Evolutionary conservation across 345 rosid species (phyloP), one percentile per base, ranked within the genome.

Genomic region (Ceriops zippeliana): DNA sequence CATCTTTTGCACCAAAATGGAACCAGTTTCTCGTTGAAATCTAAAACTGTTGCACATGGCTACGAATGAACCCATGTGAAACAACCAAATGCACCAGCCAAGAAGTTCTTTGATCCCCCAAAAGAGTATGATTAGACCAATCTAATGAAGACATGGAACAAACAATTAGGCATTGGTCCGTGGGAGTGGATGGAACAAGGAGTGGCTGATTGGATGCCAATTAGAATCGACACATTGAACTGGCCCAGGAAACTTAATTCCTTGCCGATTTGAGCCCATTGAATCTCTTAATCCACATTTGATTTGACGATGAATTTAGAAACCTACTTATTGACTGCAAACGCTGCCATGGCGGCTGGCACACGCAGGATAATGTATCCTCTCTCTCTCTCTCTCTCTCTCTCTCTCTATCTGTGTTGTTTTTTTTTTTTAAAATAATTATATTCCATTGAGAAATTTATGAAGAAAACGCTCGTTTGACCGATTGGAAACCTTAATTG

Each of bases 21-120:
- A 70, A 66, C 5, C 15, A 49, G 49, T 47, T 46, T 63, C 46
- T 59, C 32, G 20, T 56, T 22, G 61, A 52, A 67, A 67, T 51
- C 52, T 20, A 34, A 11, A 2, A 13, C 0, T 3, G 49, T 5
- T 32, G 81, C 77, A 77, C 74, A 69, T 60, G 77, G 67, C 37
- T 1, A 27, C 30, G 46, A 68, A 27, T 37, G 53, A 63, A 21
- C 66, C 67, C 49, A 13, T 42, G 16, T 3, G 49, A 42, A 42
- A 13, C 49, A 42, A 42, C 5, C 5, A 42, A 42, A 42, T 13
- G 17, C 17, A 13, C 49, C 49, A 5, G 26, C 26, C 57, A 52
- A 20, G 11, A n/a, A 52, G 22, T n/a, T 6, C 10, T 52, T 6
- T 2, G 1, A 52, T n/a, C 24, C 57, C 57, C 22, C 3, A 52